Evolutionary conservation across 2,329 filamentous ascomycete species (phyloP).

Genomic region (Sordariomycetes sp.): DNA sequence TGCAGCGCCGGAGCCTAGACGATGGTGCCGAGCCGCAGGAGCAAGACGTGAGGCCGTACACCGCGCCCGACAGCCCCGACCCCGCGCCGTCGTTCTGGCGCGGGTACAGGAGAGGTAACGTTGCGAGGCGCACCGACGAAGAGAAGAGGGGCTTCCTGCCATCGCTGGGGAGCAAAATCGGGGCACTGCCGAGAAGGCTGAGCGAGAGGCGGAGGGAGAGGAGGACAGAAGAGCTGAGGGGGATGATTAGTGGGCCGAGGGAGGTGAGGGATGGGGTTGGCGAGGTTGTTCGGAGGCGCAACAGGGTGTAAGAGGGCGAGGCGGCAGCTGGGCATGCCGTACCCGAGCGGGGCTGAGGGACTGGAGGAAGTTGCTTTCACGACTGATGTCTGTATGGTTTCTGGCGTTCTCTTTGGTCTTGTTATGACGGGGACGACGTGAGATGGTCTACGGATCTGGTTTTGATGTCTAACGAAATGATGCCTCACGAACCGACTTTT

Average conservation of each 20-base stretch:
- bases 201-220: slow-evolving; percentile 47
- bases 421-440: not conserved
- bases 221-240: slow-evolving; percentile 41
- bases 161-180: slow-evolving; percentile 30
- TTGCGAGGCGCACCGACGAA: slow-evolving; percentile 1
- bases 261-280: slow-evolving; percentile 45
- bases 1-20: slow-evolving; percentile 35
- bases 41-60: slow-evolving; percentile 19
- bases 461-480: no score
- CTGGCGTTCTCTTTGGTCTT: not conserved
- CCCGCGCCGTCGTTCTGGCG: slow-evolving; percentile 4
- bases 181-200: slow-evolving; percentile 37
- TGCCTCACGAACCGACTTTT: not conserved
- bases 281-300: slow-evolving; percentile 35
- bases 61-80: slow-evolving; percentile 7
- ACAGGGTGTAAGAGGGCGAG: slow-evolving; percentile 13
- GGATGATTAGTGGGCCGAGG: slow-evolving; percentile 45
- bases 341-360: no score
- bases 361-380: not conserved
- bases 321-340: slow-evolving; percentile 7
- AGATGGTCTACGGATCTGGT: no score
- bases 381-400: not conserved
- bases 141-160: slow-evolving; percentile 14
- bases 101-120: not conserved
- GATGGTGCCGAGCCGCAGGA: slow-evolving; percentile 15